Base-by-base conservation (phyloP, 2,329 filamentous ascomycete genomes). In the Colletotrichum sp. region DNA sequence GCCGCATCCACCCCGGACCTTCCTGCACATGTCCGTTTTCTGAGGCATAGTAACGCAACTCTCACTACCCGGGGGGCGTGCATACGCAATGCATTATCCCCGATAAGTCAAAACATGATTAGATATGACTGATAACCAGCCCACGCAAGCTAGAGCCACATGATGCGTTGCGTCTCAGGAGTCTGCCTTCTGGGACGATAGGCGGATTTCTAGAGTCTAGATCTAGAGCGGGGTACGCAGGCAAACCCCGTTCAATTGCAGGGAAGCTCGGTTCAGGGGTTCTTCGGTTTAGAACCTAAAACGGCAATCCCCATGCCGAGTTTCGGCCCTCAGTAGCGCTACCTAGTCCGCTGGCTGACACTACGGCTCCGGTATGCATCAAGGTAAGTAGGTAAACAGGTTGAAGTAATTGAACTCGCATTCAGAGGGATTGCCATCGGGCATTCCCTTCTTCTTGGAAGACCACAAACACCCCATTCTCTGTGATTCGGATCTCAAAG, bases 171-270 rank as follows among this genome's bases (percentile, higher is more conserved):
- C 16, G 16, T 18, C 36, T 18, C 36, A 44, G 16, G 8, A 44
- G 16, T 44, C 16, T 44, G 16, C 16, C 36, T 44, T 44, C 16
- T 44, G 36, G 36, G 36, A 44, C 36, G 36, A 44, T 44, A 44
- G 36, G 36, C 36, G 36, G 16, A 18, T 44, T 44, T 44, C 16
- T 5, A 44, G 5, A 44, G 36, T 5, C 36, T 44, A 44, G 36
- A 44, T 5, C 5, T 3, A 9, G 16, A 44, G 36, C 16, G 36
- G 36, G 16, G 36, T 44, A 10, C 36, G 36, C 4, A 18, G 36
- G 15, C 36, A 0, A 39, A 8, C 36, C 36, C 0, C 0, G 36
- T 44, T 44, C 5, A 18, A 18, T 44, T n/a, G 8, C 39, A 44
- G 39, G 39, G 39, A 44, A 44, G 39, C 8, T 10, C 18, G 39